phyloP scores from a whole-genome alignment of 2,329 filamentous ascomycete species.

The Ascochyta fabae region DNA sequence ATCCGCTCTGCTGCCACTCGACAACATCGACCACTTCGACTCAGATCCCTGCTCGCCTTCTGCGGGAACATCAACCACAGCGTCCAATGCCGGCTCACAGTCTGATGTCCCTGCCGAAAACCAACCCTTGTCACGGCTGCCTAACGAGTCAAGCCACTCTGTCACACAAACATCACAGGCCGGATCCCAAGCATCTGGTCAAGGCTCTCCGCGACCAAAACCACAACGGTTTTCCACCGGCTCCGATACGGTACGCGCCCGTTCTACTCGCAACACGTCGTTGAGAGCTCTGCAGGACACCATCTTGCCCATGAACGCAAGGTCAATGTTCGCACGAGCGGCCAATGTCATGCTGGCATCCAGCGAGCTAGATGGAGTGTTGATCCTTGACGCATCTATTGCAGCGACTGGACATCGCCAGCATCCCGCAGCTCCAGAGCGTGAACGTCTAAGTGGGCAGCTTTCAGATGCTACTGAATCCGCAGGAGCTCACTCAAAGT shows the following conservation, averaged over 20 bases:
- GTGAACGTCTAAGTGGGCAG: not conserved
- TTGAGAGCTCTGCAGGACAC: constrained; percentile 34
- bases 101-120: not conserved
- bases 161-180: constrained; percentile 4
- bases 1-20: constrained; percentile 27
- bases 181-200: not conserved
- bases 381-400: constrained; percentile 45
- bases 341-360: constrained; percentile 42
- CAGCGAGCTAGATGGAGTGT: constrained; percentile 42
- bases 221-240: not conserved
- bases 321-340: constrained; percentile 43
- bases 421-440: constrained; percentile 9
- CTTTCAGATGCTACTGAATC: constrained; percentile 16
- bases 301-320: constrained; percentile 38
- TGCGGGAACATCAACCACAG: not conserved
- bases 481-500: constrained; percentile 15
- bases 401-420: constrained; percentile 29
- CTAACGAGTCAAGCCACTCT: not conserved
- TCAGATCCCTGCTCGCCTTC: not conserved
- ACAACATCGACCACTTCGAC: constrained; percentile 1
- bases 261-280: constrained; percentile 22
- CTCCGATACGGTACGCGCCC: constrained; percentile 7
- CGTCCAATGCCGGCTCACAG: not conserved
- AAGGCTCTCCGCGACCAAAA: not conserved
- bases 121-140: not conserved